Evolutionary conservation across 2,329 filamentous ascomycete species (phyloP).

Genomic region (Ceratocystis cubensis): DNA sequence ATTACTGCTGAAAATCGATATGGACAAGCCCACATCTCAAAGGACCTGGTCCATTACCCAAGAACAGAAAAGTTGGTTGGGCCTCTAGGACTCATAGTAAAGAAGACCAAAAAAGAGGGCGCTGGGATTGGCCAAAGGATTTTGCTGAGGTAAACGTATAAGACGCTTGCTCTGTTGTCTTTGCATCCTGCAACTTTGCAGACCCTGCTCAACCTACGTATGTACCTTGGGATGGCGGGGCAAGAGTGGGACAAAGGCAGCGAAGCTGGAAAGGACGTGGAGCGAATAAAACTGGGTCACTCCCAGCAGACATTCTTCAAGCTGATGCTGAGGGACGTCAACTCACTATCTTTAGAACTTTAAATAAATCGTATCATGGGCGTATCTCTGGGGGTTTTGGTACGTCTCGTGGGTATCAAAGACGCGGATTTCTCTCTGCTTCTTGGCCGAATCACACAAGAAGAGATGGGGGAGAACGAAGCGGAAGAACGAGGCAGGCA

Average conservation of each 20-base stretch:
- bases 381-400: background rate
- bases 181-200: background rate
- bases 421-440: background rate
- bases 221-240: background rate
- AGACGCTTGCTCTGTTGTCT: background rate
- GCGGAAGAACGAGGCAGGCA: background rate
- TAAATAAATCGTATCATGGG: background rate
- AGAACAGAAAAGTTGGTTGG: background rate
- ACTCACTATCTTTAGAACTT: background rate
- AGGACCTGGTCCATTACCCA: background rate
- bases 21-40: constrained; percentile 12
- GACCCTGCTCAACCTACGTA: background rate
- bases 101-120: background rate
- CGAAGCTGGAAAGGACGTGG: background rate
- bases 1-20: constrained; percentile 4
- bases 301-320: background rate
- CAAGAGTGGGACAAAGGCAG: background rate
- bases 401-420: background rate
- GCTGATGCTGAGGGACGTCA: background rate
- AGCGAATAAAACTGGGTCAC: background rate
- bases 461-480: background rate
- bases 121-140: background rate
- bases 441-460: constrained; percentile 5
- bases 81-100: background rate
- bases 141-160: background rate